A percentile compares a stretch with the other conserved stretches of the same genome.
Conservation (phyloP, 139 green algal genomes). For the Coelastrella sp. region DNA sequence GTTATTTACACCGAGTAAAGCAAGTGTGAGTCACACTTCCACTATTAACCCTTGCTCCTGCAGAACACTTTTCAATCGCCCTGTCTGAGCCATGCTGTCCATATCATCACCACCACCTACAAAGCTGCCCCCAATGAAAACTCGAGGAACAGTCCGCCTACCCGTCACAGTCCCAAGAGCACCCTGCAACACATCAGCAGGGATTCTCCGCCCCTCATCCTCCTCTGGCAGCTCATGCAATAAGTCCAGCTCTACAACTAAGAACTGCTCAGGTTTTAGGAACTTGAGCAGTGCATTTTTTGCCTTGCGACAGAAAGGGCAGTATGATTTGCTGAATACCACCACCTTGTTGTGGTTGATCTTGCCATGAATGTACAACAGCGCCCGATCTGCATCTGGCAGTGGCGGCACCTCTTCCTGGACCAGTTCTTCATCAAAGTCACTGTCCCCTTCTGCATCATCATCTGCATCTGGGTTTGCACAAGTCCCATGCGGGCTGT, state of each 20-base stretch:
- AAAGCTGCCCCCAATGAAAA: slow-evolving; percentile 75
- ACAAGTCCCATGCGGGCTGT: background rate
- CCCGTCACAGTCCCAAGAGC: slow-evolving; percentile 60
- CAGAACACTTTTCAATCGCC: background rate
- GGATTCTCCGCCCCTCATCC: slow-evolving; percentile 31
- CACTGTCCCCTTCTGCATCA: background rate
- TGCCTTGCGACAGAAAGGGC: slow-evolving; percentile 65
- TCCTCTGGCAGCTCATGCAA: background rate
- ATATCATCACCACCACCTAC: slow-evolving; percentile 73
- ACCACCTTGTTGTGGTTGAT: slow-evolving; percentile 25
- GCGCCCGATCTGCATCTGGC: background rate
- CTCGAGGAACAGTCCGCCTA: slow-evolving; percentile 67
- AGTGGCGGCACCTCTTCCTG: background rate
- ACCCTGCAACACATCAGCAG: slow-evolving; percentile 57
- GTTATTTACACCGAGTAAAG: too few relatives aligned
- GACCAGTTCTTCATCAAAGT: background rate
- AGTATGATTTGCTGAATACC: slow-evolving; percentile 54
- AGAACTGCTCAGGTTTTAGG: slow-evolving; percentile 46
- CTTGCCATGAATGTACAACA: slow-evolving; percentile 15
- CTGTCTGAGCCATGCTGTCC: slow-evolving; percentile 17
- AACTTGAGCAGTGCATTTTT: slow-evolving; percentile 60
- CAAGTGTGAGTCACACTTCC: too few relatives aligned
- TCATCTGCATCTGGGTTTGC: background rate
- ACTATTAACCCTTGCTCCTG: background rate
- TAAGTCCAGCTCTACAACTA: slow-evolving; percentile 59